These are phyloP conservation scores for Lachnellula suecica DNA, from an alignment of 2,329 filamentous ascomycete genomes.

Conservation along the genomic window DNA sequence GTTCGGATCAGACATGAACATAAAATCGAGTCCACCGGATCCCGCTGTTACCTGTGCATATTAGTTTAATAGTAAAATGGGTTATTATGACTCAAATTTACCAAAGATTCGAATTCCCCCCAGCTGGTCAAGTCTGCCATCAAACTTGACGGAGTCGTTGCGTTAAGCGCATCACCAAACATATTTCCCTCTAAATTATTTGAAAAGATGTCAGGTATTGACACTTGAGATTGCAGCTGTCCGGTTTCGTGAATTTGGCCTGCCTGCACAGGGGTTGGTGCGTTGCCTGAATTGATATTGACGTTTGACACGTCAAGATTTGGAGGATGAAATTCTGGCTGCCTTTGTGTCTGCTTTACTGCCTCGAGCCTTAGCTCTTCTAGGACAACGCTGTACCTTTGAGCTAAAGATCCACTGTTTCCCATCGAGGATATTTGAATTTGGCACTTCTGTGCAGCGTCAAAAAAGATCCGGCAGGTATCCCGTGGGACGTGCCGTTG, in stretches of 20 bases:
- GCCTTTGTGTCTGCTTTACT: constrained; percentile 11
- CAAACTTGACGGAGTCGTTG: constrained; percentile 18
- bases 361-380: constrained; percentile 36
- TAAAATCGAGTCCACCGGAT: constrained; percentile 16
- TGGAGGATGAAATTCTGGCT: neutral
- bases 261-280: neutral
- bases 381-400: constrained; percentile 43
- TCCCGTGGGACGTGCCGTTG: constrained; percentile 29
- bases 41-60: constrained; percentile 18
- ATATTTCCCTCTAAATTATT: neutral
- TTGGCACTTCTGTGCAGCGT: constrained; percentile 41
- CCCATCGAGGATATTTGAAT: constrained; percentile 38
- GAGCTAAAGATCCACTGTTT: constrained; percentile 37
- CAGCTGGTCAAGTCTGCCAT: constrained; percentile 27
- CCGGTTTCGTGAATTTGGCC: neutral
- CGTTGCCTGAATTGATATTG: neutral
- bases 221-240: no score
- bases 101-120: constrained; percentile 33
- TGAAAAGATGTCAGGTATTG: neutral
- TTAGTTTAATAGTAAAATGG: neutral
- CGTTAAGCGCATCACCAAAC: constrained; percentile 2
- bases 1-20: constrained; percentile 11
- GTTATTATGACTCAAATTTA: constrained; percentile 6
- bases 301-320: neutral
- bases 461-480: constrained; percentile 33